These are phyloP conservation scores for Xylaria sp. DNA, from an alignment of 2,329 filamentous ascomycete genomes.

Conservation along the genomic window DNA sequence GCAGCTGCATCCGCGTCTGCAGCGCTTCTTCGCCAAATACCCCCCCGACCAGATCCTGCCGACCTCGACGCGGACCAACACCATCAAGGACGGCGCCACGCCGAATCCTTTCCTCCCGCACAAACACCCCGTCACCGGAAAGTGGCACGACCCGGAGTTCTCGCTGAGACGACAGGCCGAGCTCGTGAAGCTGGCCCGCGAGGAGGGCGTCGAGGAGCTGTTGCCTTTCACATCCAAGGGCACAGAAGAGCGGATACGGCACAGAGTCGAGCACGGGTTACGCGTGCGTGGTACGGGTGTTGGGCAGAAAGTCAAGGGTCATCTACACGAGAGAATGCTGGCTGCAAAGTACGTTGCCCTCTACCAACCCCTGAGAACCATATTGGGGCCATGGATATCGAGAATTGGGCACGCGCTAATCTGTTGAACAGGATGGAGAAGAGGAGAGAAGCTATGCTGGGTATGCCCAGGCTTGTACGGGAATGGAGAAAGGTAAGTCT, in stretches of 20 bases:
- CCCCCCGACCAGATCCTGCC: conserved; percentile 75
- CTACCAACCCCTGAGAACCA: not conserved
- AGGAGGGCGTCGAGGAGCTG: conserved; percentile 83
- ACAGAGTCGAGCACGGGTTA: conserved; percentile 81
- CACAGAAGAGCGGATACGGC: conserved; percentile 75
- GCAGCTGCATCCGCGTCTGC: conserved; percentile 79
- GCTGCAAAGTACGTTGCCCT: conserved; percentile 71
- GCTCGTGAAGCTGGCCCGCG: conserved; percentile 83
- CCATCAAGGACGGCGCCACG: conserved; percentile 53
- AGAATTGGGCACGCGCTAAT: conserved; percentile 49
- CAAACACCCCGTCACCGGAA: conserved; percentile 81
- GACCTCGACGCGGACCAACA: conserved; percentile 50
- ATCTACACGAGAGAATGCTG: conserved; percentile 89
- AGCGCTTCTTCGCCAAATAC: conserved; percentile 89
- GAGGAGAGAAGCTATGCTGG: conserved; percentile 90
- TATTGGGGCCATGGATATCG: not conserved
- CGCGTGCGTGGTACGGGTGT: conserved; percentile 92
- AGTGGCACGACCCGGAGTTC: conserved; percentile 85
- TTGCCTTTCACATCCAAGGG: conserved; percentile 82
- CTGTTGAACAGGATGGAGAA: conserved; percentile 75
- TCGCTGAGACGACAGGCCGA: conserved; percentile 90
- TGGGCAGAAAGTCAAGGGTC: conserved; percentile 94
- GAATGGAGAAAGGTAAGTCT: conserved; percentile 88
- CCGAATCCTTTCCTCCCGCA: conserved; percentile 84
- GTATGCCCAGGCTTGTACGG: conserved; percentile 91